These are phyloP conservation scores for Salix brachista DNA, from an alignment of 345 rosid genomes.

Conservation along the genomic window DNA sequence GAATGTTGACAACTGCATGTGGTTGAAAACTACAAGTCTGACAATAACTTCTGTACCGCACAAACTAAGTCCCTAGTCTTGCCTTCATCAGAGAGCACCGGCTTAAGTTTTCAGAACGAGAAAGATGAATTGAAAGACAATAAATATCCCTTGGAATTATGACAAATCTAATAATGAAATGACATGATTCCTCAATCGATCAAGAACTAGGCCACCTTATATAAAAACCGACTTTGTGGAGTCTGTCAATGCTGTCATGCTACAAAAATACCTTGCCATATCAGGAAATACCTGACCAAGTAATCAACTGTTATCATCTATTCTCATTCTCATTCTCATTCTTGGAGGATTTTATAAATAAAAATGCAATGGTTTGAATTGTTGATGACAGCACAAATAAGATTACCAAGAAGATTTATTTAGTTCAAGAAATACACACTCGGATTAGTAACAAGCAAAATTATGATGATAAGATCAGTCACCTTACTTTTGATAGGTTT, in stretches of 20 bases:
- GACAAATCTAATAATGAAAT: neutral
- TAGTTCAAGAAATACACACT: neutral
- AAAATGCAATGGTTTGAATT: too few species aligned
- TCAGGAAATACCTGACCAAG: too few species aligned
- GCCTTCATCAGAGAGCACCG: neutral
- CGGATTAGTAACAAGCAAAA: neutral
- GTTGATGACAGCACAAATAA: neutral
- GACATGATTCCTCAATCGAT: neutral
- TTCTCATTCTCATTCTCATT: neutral
- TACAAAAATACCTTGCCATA: too few species aligned
- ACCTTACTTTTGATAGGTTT: constrained; percentile 92
- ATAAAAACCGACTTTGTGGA: too few species aligned
- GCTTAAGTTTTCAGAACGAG: neutral
- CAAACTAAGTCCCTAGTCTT: neutral
- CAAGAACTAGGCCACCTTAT: neutral
- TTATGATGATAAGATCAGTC: constrained; percentile 29
- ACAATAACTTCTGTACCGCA: neutral
- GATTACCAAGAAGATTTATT: neutral
- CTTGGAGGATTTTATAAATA: too few species aligned
- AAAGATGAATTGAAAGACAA: neutral
- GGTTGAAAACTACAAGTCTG: neutral
- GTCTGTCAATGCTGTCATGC: neutral
- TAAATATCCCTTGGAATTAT: neutral
- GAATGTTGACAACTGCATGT: neutral
- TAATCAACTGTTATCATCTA: neutral